A percentile compares a stretch with the other conserved stretches of the same genome.
These are phyloP conservation scores for Tulasnella sp. DNA, from an alignment of 768 basidiomycete genomes.

Conservation along the genomic window DNA sequence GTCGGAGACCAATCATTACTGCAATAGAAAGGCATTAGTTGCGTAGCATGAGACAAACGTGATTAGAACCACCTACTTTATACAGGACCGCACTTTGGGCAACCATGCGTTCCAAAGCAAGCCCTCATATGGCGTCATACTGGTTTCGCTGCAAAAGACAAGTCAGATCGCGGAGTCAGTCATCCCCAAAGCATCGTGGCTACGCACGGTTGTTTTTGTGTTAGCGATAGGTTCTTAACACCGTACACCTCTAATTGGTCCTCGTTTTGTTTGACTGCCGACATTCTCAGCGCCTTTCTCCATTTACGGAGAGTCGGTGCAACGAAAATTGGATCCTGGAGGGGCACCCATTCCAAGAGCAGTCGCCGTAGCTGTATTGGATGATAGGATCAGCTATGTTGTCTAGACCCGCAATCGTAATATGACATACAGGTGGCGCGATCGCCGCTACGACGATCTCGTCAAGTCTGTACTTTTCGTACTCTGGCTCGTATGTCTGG, in stretches of 20 bases:
- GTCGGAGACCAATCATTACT: conserved; percentile 82
- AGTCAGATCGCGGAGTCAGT: background rate
- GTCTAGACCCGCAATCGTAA: background rate
- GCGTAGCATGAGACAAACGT: background rate
- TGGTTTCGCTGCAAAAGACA: background rate
- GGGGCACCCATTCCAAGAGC: conserved; percentile 71
- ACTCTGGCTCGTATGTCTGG: conserved; percentile 59
- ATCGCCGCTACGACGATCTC: conserved; percentile 92
- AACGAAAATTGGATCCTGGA: conserved; percentile 59
- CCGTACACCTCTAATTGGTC: conserved; percentile 39
- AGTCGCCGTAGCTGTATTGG: conserved; percentile 49
- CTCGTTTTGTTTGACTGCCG: conserved; percentile 33
- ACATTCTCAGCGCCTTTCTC: conserved; percentile 55
- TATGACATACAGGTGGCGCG: conserved; percentile 49
- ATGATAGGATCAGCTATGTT: conserved; percentile 1
- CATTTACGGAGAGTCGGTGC: conserved; percentile 49
- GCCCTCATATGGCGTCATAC: conserved; percentile 93
- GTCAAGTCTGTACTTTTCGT: conserved; percentile 68
- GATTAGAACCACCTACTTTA: conserved; percentile 49
- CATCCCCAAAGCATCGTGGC: no score
- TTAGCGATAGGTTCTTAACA: background rate
- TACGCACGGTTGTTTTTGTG: background rate
- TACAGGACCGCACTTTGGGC: conserved; percentile 81
- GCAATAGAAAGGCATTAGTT: background rate
- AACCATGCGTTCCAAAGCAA: conserved; percentile 93